Percentiles rank a stretch among this genome's conserved stretches.
phyloP scores from a whole-genome alignment of 352 stramenopile genomes.

The Pythium vanterpoolii region DNA sequence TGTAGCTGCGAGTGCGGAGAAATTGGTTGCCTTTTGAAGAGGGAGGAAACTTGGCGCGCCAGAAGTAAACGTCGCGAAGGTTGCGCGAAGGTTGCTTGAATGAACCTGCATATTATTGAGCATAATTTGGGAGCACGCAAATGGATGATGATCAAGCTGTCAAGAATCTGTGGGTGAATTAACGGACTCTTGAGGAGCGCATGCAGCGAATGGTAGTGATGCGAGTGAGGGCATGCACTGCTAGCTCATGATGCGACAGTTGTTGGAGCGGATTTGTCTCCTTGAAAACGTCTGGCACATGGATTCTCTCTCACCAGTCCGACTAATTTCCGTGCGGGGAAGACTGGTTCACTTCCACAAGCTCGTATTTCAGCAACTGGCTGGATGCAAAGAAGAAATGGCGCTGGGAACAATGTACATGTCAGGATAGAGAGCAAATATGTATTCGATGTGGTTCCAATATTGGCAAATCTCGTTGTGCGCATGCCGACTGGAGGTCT shows the following conservation, averaged over 20 bases:
- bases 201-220: no score
- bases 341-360: no score
- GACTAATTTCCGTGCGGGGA: background rate
- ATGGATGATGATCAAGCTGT: background rate
- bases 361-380: background rate
- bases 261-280: no score
- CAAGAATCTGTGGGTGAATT: background rate
- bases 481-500: constrained; percentile 1
- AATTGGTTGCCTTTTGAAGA: constrained; percentile 19
- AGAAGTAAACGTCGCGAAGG: background rate
- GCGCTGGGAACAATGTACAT: background rate
- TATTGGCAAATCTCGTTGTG: background rate
- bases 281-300: no score
- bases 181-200: no score
- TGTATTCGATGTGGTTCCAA: constrained; percentile 8
- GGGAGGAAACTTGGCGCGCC: constrained; percentile 4
- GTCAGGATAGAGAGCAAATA: constrained; percentile 16
- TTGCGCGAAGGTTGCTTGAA: constrained; percentile 31
- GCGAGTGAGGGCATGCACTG: no score
- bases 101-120: background rate
- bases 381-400: background rate
- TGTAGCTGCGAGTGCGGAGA: background rate
- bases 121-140: background rate
- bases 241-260: no score
- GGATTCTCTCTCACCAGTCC: background rate